Conservation (phyloP, 2,329 filamentous ascomycete genomes). For the Dothideomycetes sp. region DNA sequence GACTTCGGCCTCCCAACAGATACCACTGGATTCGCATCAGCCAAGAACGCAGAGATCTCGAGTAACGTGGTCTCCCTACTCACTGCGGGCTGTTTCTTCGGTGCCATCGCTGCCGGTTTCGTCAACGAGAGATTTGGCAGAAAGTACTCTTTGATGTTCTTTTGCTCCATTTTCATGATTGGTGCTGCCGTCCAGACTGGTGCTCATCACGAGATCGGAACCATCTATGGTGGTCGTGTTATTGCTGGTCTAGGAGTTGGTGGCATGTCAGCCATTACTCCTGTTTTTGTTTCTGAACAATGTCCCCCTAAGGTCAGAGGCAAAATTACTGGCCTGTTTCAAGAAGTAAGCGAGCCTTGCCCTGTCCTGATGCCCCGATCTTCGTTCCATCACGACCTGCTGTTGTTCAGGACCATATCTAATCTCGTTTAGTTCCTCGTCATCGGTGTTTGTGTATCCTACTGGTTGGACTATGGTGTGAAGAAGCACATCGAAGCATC, state of each 20-base stretch:
- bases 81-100: conserved; percentile 57
- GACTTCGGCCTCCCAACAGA: conserved; percentile 21
- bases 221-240: conserved; percentile 56
- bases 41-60: conserved; percentile 37
- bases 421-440: no score
- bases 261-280: conserved; percentile 44
- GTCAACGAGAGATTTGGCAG: conserved; percentile 46
- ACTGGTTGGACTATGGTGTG: conserved; percentile 23
- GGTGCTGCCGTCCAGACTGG: conserved; percentile 55
- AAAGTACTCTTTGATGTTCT: conserved; percentile 41
- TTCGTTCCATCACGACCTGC: no score
- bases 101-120: conserved; percentile 47
- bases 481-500: conserved; percentile 7
- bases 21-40: conserved; percentile 39
- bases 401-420: no score
- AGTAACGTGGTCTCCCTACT: conserved; percentile 60
- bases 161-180: conserved; percentile 45
- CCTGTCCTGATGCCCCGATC: no score
- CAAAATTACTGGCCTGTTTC: conserved; percentile 46
- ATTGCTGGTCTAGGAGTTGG: conserved; percentile 56
- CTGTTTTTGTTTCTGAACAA: conserved; percentile 50
- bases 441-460: conserved; percentile 37
- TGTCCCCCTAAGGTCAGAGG: conserved; percentile 48
- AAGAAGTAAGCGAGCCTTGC: no score
- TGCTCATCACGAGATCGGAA: conserved; percentile 45